A percentile compares a stretch with the other conserved stretches of the same genome.
Evolutionary conservation across 2,329 filamentous ascomycete genomes (phyloP).

Genomic region (Aspergillus aculeatinus): DNA sequence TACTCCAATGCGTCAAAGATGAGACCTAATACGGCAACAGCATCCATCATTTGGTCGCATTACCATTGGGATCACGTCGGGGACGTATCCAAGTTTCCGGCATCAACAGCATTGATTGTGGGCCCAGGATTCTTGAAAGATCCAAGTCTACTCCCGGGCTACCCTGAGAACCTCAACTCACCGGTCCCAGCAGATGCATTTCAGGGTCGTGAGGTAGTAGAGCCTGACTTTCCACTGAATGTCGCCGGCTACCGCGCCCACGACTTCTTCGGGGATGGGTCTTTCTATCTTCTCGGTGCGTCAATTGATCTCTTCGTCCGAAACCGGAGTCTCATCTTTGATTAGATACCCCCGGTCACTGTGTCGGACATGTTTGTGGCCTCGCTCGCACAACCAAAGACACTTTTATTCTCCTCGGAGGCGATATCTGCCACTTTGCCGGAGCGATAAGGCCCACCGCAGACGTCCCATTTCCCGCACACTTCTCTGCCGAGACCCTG

Average conservation of each 20-base stretch:
- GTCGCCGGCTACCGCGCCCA: conserved; percentile 26
- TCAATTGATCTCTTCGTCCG: conserved; percentile 25
- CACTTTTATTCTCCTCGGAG: conserved; percentile 29
- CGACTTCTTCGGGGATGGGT: conserved; percentile 33
- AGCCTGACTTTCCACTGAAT: conserved; percentile 11
- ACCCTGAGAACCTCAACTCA: conserved; percentile 41
- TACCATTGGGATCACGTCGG: conserved; percentile 54
- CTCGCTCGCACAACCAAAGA: conserved; percentile 26
- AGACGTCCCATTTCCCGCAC: conserved; percentile 27
- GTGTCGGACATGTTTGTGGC: conserved; percentile 26
- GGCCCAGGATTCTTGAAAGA: conserved; percentile 53
- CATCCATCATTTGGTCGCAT: conserved; percentile 32
- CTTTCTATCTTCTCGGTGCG: conserved; percentile 29
- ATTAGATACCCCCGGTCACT: conserved; percentile 25
- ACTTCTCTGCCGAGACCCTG: background rate
- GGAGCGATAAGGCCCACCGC: conserved; percentile 31
- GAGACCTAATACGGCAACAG: conserved; percentile 1
- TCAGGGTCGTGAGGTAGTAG: conserved; percentile 9
- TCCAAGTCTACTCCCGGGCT: conserved; percentile 46
- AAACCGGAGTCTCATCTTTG: background rate
- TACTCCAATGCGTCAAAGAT: background rate
- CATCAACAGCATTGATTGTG: conserved; percentile 49
- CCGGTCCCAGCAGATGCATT: conserved; percentile 36
- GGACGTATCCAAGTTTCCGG: conserved; percentile 49
- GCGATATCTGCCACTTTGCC: conserved; percentile 26